Base-by-base conservation (phyloP, 352 stramenopile species). In the Globisporangium nodosum region DNA sequence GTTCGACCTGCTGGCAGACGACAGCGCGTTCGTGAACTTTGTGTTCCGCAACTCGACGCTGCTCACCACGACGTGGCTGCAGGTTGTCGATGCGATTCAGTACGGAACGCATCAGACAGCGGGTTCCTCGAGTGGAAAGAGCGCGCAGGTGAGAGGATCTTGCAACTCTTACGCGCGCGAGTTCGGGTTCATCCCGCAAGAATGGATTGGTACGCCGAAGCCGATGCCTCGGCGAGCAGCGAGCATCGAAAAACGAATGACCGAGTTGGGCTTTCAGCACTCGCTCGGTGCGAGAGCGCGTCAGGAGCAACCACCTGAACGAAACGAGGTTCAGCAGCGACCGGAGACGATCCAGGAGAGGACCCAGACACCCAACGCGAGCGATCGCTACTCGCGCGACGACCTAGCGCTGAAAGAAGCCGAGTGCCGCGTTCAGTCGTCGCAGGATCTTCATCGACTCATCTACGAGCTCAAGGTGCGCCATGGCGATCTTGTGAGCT, bases 401-500 rank as follows among this genome's bases (percentile, higher is more conserved):
- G 61, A 67, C n/a, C 49, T 39, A n/a, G 51, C 39, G 8, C 35
- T 66, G 1, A 24, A 43, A 13, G 55, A 43, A 18, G 16, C 46
- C 3, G 37, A 60, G 0, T 47, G 55, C 48, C 60, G 31, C 18
- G n/a, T 52, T 50, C 68, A 62, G 30, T 73, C 62, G 13, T 51
- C 70, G 1, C 78, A 84, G 53, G 71, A 86, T 56, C 57, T 87
- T 7, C 71, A 83, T 57, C 66, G 62, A 8, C 66, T 85, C n/a
- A 74, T 86, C 51, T 89, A 89, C 52, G 74, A 87, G 48, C 65
- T 89, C 1, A 89, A 89, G 69, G 73, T 76, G 31, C 49, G 3
- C 8, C 39, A 2, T 47, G 20, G 20, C 18, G 15, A 15, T 18
- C 4, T 11, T 47, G 40, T 4, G 16, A 47, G 16, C 5, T 47